Evolutionary conservation across 2,329 filamentous ascomycete genomes (phyloP), one percentile per base, ranked within the genome.

Genomic region (Diaporthe ilicicola): DNA sequence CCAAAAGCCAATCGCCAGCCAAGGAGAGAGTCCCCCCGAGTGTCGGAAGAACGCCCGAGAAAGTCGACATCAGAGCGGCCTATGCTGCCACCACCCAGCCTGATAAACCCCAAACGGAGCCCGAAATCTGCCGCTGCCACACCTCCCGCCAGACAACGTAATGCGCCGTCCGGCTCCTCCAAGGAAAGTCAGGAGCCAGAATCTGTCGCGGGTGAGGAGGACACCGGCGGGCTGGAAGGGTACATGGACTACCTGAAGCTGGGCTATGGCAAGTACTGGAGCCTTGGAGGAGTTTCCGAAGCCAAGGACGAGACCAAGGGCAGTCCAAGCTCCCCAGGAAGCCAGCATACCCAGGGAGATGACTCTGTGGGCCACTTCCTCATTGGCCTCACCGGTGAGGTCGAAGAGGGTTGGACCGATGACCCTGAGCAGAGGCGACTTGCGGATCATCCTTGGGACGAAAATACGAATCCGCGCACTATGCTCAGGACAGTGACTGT

Each of bases 261-360:
- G 62, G 90, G 90, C 5, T 92, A 92, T 74, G 90, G 90, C 34
- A 91, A 88, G n/a, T 90, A 91, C 74, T 92, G 90, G 90, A 85
- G 86, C 17, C 76, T 90, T 2, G 68, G 69, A 42, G 69, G 64
- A 32, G 17, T 69, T 50, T 50, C 73, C 34, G 39, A 53, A 17
- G 34, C 34, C 24, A 48, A 46, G 29, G 32, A n/a, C 22, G 74
- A 76, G 61, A 67, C 75, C 29, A 50, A 70, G 55, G 24, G 46
- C 34, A 46, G n/a, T 2, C 48, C 22, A 6, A 27, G n/a, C 4
- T 42, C 67, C 15, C 50, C 71, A 9, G 70, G 75, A 10, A 53
- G 56, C 9, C 37, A 51, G 4, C 19, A 56, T 4, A 50, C 69
- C 37, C 66, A 44, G 56, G 69, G 71, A 19, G 73, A 73, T 19